A percentile compares a stretch with the other conserved stretches of the same genome.
Evolutionary conservation across 208 protist genomes (phyloP).

Genomic region (Phytomonas francai): DNA sequence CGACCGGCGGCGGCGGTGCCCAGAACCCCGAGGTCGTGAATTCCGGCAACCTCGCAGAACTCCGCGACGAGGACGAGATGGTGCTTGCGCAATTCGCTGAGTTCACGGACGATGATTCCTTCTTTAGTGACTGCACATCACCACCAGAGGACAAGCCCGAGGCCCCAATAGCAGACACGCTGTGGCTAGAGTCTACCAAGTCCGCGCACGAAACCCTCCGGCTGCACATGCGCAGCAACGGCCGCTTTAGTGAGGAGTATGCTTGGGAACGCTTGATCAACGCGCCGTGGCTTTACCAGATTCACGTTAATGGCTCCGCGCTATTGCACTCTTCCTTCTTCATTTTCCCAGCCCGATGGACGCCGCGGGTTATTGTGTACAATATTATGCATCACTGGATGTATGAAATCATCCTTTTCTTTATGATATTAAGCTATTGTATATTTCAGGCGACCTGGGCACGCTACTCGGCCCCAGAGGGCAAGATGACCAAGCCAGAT

Average conservation of each 20-base stretch:
- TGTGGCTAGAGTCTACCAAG: slow-evolving; percentile 33
- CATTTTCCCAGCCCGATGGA: slow-evolving; percentile 76
- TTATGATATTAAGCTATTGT: slow-evolving; percentile 72
- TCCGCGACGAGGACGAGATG: slow-evolving; percentile 31
- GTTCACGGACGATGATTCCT: slow-evolving; percentile 90
- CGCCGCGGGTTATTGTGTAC: slow-evolving; percentile 82
- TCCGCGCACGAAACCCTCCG: slow-evolving; percentile 64
- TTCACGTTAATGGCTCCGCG: slow-evolving; percentile 70
- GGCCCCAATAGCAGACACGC: slow-evolving; percentile 30
- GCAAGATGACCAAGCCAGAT: slow-evolving; percentile 37
- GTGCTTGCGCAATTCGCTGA: slow-evolving; percentile 80
- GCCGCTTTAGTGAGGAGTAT: slow-evolving; percentile 46
- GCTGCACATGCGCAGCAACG: slow-evolving; percentile 40
- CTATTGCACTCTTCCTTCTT: slow-evolving; percentile 80
- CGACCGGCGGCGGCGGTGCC: slow-evolving; percentile 10
- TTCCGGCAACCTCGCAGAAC: slow-evolving; percentile 18
- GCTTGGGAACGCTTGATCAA: slow-evolving; percentile 32
- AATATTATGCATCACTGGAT: slow-evolving; percentile 89
- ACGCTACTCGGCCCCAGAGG: slow-evolving; percentile 34
- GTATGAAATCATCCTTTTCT: slow-evolving; percentile 62
- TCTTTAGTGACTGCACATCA: slow-evolving; percentile 28
- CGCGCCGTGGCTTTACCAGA: slow-evolving; percentile 65
- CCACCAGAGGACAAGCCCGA: slow-evolving; percentile 55
- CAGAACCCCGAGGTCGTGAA: background rate
- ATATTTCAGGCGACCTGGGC: slow-evolving; percentile 83